Conservation (phyloP, 495 filamentous ascomycete genomes). For the Penicilliopsis zonata region DNA sequence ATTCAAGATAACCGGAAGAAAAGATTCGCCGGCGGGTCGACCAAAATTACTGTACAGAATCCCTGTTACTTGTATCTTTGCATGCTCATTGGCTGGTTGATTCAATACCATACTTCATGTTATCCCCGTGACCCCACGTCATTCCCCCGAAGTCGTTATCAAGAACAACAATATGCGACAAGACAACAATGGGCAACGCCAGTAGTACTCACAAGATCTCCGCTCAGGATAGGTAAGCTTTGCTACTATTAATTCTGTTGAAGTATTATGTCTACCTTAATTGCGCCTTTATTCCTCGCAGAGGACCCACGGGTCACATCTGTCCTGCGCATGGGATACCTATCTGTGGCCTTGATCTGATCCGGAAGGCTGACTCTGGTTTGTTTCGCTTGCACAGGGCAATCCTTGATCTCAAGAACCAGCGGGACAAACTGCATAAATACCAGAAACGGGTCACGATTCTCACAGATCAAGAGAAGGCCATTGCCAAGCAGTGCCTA, state of each 20-base stretch:
- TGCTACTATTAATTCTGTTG: too few species aligned
- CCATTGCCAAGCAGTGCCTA: conserved; percentile 72
- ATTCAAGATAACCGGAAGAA: conserved; percentile 11
- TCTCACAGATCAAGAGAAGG: conserved; percentile 72
- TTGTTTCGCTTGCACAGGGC: conserved; percentile 38
- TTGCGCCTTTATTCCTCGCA: too few species aligned
- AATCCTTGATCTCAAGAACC: conserved; percentile 92
- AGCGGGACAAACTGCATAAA: conserved; percentile 91
- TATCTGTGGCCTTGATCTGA: too few species aligned
- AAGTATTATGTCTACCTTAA: too few species aligned
- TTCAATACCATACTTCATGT: too few species aligned
- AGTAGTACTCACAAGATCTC: conserved; percentile 57
- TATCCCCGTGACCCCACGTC: too few species aligned
- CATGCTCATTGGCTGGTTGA: too few species aligned
- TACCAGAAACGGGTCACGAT: conserved; percentile 82
- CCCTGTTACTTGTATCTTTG: too few species aligned
- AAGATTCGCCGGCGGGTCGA: conserved; percentile 8
- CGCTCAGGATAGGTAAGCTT: conserved; percentile 52
- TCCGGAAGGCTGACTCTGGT: too few species aligned
- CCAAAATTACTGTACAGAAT: neutral
- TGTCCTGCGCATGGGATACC: too few species aligned
- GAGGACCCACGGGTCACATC: too few species aligned
- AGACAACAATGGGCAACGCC: conserved; percentile 51
- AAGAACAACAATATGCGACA: conserved; percentile 20
- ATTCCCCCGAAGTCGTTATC: conserved; percentile 5